A percentile compares a stretch with the other conserved stretches of the same genome.
These are phyloP conservation scores for Oenanthe javanica DNA, from an alignment of 140 eudicot genomes.

Conservation along the genomic window DNA sequence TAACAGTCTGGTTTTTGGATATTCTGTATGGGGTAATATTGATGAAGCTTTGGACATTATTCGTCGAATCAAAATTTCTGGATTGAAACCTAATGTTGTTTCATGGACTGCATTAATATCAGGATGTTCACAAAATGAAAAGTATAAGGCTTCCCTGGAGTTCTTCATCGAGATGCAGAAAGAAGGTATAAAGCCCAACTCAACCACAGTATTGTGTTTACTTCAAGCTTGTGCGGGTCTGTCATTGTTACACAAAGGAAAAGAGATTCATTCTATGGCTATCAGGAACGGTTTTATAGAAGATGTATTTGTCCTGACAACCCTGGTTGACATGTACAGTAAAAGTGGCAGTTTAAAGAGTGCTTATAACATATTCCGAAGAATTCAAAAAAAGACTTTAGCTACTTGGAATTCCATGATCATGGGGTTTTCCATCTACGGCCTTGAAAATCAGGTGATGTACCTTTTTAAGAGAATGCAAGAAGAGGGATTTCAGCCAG, in stretches of 20 bases:
- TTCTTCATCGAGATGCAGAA: slow-evolving; percentile 28
- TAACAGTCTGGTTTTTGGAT: slow-evolving; percentile 37
- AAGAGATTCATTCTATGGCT: slow-evolving; percentile 33
- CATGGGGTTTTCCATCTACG: slow-evolving; percentile 30
- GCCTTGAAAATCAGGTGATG: slow-evolving; percentile 30
- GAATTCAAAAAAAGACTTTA: slow-evolving; percentile 21
- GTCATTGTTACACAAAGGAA: slow-evolving; percentile 36
- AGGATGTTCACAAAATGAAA: slow-evolving; percentile 31
- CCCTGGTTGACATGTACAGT: slow-evolving; percentile 47
- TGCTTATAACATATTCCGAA: slow-evolving; percentile 29
- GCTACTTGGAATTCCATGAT: slow-evolving; percentile 50
- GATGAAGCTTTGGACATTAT: slow-evolving; percentile 36
- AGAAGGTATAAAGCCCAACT: slow-evolving; percentile 32
- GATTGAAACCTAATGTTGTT: slow-evolving; percentile 35
- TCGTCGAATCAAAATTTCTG: slow-evolving; percentile 21
- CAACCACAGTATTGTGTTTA: slow-evolving; percentile 29
- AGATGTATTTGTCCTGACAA: slow-evolving; percentile 33
- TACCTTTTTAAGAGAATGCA: slow-evolving; percentile 29
- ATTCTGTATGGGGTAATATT: slow-evolving; percentile 21
- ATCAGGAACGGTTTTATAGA: slow-evolving; percentile 31
- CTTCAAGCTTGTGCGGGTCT: slow-evolving; percentile 44
- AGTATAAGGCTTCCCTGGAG: slow-evolving; percentile 22
- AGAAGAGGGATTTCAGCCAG: slow-evolving; percentile 28
- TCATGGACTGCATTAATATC: slow-evolving; percentile 51
- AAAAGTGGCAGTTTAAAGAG: slow-evolving; percentile 35